Evolutionary conservation across 495 filamentous ascomycete species (phyloP), one percentile per base, ranked within the genome.

Genomic region (Cetradonia linearis): DNA sequence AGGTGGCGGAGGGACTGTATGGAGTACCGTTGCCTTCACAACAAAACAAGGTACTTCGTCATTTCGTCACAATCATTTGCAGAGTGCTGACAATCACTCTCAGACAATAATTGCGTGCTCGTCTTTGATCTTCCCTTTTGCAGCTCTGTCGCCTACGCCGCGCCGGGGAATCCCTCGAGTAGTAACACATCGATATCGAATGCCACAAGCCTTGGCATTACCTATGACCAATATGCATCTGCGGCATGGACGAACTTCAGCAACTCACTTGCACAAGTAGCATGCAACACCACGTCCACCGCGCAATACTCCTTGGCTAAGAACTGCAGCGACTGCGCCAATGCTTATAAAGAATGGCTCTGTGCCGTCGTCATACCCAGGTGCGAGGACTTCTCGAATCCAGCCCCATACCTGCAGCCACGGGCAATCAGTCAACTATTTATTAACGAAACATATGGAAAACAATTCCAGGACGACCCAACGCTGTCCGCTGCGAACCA

Each of bases 361-460:
- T 99, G 93, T 75, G 82, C 88, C 52, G 91, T 97, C 37, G 85
- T 81, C 16, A 93, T 99, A 64, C 93, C 93, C 0, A 86, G 88
- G 44, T 99, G 93, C 77, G 83, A 83, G 63, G 92, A 95, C 72
- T 91, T 86, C 65, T 83, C 80, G 54, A 81, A 77, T 30, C 55
- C 64, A 1, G 71, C 76, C 1, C 3, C 70, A 0, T 86, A 73
- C 66, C 80, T 91, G 1, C 80, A 85, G 58, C 74, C 80, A 7
- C 86, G 93, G 37, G 89, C 88, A 59, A 75, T 89, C 47, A 76
- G 67, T 20, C 78, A 85, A 55, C 62, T 76, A 2, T 92, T 92
- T 68, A 80, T 84, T 47, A 86, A 95, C 69, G 83, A 83, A 13
- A 76, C 76, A 4, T 68, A 68, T 14, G 58, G 49, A 9, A 52